Conservation (phyloP, 2,329 filamentous ascomycete species). For the Claviceps sp. region DNA sequence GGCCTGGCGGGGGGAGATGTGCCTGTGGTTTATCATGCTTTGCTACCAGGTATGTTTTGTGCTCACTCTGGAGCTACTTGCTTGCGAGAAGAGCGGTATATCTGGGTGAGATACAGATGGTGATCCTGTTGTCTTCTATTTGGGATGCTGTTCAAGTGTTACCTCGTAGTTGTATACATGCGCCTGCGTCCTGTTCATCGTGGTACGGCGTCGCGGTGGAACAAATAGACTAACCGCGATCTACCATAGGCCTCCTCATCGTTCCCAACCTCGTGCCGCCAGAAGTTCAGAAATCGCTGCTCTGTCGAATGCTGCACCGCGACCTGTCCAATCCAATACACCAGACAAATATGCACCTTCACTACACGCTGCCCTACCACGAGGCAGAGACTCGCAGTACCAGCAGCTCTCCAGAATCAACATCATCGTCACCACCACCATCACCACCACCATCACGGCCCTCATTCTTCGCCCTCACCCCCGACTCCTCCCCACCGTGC, state of each 20-base stretch:
- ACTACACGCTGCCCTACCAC: conserved; percentile 46
- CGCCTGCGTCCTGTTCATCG: not conserved
- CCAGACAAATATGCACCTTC: conserved; percentile 80
- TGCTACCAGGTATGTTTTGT: conserved; percentile 50
- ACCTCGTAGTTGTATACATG: not conserved
- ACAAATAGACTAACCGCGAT: not conserved
- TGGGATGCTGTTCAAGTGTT: too few species aligned
- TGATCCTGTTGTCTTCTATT: too few species aligned
- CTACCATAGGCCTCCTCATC: conserved; percentile 56
- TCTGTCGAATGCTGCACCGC: conserved; percentile 62
- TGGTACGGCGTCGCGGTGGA: not conserved
- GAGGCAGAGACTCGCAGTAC: conserved; percentile 16
- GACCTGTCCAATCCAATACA: conserved; percentile 63
- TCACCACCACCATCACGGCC: conserved; percentile 40
- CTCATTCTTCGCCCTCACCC: conserved; percentile 43
- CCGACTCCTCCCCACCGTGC: conserved; percentile 37
- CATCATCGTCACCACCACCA: not conserved
- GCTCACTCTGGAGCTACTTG: not conserved
- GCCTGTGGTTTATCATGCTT: conserved; percentile 48
- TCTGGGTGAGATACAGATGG: too few species aligned
- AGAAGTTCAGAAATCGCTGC: conserved; percentile 51
- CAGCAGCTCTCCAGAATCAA: not conserved
- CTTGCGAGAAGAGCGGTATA: too few species aligned
- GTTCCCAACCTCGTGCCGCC: conserved; percentile 62
- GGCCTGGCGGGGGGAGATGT: conserved; percentile 23